Percentiles rank a stretch among this genome's conserved stretches.
phyloP scores from a whole-genome alignment of 2,329 filamentous ascomycete species.

The Dactylellina parvicollis region DNA sequence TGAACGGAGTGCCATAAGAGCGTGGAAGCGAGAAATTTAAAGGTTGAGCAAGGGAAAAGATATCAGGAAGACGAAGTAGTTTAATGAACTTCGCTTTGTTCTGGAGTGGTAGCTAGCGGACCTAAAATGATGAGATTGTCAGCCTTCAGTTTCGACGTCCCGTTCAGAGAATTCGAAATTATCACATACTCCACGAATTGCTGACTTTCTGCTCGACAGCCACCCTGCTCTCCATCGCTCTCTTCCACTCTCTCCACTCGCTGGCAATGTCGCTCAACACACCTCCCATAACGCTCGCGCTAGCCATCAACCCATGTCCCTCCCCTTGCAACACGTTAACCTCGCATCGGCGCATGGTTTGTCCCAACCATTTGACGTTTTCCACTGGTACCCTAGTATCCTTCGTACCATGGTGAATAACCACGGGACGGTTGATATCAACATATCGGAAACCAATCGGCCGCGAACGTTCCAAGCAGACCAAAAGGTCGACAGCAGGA shows the following conservation, averaged over 20 bases:
- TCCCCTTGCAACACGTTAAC: conserved; percentile 90
- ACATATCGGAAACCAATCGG: conserved; percentile 96
- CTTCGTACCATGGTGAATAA: conserved; percentile 91
- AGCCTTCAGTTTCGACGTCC: background rate
- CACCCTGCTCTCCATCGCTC: conserved; percentile 62
- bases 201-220: conserved; percentile 40
- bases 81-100: conserved; percentile 49
- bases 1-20: too few species aligned
- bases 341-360: conserved; percentile 91
- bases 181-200: conserved; percentile 44
- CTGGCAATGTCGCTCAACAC: conserved; percentile 93
- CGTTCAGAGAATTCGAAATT: background rate
- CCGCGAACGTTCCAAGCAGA: conserved; percentile 89
- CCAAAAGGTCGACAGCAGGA: conserved; percentile 88
- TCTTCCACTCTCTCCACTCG: conserved; percentile 91
- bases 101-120: conserved; percentile 43
- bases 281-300: conserved; percentile 87
- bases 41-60: background rate
- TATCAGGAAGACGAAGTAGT: background rate
- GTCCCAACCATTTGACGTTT: conserved; percentile 93
- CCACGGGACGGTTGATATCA: conserved; percentile 87
- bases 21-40: too few species aligned
- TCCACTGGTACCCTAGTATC: conserved; percentile 93
- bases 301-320: conserved; percentile 95
- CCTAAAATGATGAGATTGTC: conserved; percentile 24